A percentile compares a stretch with the other conserved stretches of the same genome.
These are phyloP conservation scores for Pisolithus albus DNA, from an alignment of 768 basidiomycete species.

Conservation along the genomic window DNA sequence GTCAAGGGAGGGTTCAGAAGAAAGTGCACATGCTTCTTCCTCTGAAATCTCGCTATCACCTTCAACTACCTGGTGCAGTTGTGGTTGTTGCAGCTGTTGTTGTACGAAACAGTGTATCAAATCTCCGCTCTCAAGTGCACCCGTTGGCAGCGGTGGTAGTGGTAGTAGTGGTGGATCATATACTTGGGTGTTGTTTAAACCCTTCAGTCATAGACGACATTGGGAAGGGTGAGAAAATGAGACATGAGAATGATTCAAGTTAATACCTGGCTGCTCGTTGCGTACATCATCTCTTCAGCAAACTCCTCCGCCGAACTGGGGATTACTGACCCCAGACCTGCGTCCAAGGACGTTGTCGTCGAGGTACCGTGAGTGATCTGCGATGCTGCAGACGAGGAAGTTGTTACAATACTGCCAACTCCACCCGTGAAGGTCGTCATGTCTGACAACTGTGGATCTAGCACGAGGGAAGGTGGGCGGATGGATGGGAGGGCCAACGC, in stretches of 20 bases:
- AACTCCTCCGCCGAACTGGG: slow-evolving; percentile 7
- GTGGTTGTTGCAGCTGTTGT: slow-evolving; percentile 1
- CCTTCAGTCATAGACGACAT: slow-evolving; percentile 18
- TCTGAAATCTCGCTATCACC: slow-evolving; percentile 7
- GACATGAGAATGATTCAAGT: slow-evolving; percentile 13
- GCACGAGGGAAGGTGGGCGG: slow-evolving; percentile 8
- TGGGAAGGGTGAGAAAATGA: slow-evolving; percentile 18
- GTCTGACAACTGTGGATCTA: slow-evolving; percentile 22
- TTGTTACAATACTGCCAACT: not conserved
- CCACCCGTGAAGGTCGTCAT: slow-evolving; percentile 12
- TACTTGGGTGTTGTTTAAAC: slow-evolving; percentile 1
- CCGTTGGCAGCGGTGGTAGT: not conserved
- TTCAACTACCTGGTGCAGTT: slow-evolving; percentile 5
- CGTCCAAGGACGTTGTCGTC: not conserved
- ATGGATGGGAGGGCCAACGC: slow-evolving; percentile 1
- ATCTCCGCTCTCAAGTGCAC: not conserved
- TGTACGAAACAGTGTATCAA: slow-evolving; percentile 5
- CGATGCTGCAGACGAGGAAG: not conserved
- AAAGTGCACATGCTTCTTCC: slow-evolving; percentile 24
- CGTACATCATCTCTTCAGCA: slow-evolving; percentile 7
- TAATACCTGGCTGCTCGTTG: slow-evolving; percentile 26
- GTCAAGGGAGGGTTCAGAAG: slow-evolving; percentile 52
- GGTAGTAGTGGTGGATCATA: not conserved
- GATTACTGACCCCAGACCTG: slow-evolving; percentile 6
- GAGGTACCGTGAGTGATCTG: not conserved